These are phyloP conservation scores for Cyberlindnera suaveolens DNA, from an alignment of 805 yeast species.

Conservation along the genomic window DNA sequence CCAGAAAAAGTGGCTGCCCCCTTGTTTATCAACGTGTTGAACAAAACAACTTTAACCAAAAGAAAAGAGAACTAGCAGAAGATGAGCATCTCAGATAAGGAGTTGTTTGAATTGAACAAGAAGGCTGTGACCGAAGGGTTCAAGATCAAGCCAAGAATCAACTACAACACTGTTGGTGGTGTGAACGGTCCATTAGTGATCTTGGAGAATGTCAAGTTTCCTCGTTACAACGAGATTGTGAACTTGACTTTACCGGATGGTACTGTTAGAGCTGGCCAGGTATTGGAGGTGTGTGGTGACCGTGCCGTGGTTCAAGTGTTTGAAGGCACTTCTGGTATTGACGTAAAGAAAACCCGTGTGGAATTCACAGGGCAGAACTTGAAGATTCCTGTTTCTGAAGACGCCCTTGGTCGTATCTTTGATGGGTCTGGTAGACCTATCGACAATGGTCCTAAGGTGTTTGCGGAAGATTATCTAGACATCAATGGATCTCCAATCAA, in stretches of 20 bases:
- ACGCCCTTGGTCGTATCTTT: slow-evolving; percentile 94
- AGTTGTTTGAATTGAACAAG: slow-evolving; percentile 68
- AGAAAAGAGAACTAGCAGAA: neutral
- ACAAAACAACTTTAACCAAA: neutral
- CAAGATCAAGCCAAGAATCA: slow-evolving; percentile 83
- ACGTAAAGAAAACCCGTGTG: slow-evolving; percentile 94
- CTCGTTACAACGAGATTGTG: slow-evolving; percentile 94
- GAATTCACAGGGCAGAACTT: slow-evolving; percentile 95
- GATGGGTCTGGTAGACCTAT: slow-evolving; percentile 99
- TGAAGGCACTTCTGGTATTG: slow-evolving; percentile 98
- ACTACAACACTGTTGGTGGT: slow-evolving; percentile 96
- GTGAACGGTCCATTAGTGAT: slow-evolving; percentile 98
- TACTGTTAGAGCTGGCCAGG: slow-evolving; percentile 91
- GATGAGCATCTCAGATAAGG: slow-evolving; percentile 30
- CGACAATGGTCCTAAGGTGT: slow-evolving; percentile 96
- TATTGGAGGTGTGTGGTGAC: slow-evolving; percentile 93
- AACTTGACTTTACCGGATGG: slow-evolving; percentile 97
- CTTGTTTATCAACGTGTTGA: neutral
- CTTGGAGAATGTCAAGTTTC: slow-evolving; percentile 78
- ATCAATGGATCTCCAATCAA: slow-evolving; percentile 98
- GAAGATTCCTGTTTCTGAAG: slow-evolving; percentile 93
- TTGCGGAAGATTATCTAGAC: slow-evolving; percentile 97
- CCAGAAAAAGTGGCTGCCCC: no score
- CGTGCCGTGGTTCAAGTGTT: slow-evolving; percentile 98
- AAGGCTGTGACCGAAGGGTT: slow-evolving; percentile 90